Conservation (phyloP, 441 rosid genomes). For the Populus trichocarpa region DNA sequence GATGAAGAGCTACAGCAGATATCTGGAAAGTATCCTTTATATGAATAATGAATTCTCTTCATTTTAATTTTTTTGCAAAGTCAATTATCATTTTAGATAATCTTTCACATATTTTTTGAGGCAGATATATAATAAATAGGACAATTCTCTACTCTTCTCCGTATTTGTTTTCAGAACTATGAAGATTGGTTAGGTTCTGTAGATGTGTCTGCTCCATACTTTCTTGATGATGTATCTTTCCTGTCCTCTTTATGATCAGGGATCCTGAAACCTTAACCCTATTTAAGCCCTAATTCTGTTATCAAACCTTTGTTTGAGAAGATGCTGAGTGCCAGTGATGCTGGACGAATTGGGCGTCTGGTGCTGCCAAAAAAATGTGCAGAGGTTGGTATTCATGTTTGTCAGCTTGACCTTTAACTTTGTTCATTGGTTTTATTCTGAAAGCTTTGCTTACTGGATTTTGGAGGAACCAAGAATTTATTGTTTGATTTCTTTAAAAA, state of each 20-base stretch:
- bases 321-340: conserved; percentile 97
- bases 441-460: background rate
- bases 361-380: conserved; percentile 97
- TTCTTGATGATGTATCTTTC: conserved; percentile 1
- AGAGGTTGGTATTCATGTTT: conserved; percentile 54
- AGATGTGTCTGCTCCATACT: background rate
- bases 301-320: conserved; percentile 95
- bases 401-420: conserved; percentile 11
- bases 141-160: background rate
- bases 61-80: background rate
- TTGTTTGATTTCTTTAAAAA: too few relatives aligned
- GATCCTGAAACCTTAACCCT: conserved; percentile 51
- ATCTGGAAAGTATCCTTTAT: conserved; percentile 90
- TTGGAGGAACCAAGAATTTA: background rate
- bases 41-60: background rate
- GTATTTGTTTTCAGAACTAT: background rate
- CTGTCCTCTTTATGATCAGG: background rate
- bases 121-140: background rate
- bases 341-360: conserved; percentile 88
- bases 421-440: conserved; percentile 15
- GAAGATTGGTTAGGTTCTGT: background rate
- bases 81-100: background rate
- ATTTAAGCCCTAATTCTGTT: conserved; percentile 68
- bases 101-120: background rate
- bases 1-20: conserved; percentile 70